These are phyloP conservation scores for Zygoascus tannicola DNA, from an alignment of 805 yeast species.

Conservation along the genomic window DNA sequence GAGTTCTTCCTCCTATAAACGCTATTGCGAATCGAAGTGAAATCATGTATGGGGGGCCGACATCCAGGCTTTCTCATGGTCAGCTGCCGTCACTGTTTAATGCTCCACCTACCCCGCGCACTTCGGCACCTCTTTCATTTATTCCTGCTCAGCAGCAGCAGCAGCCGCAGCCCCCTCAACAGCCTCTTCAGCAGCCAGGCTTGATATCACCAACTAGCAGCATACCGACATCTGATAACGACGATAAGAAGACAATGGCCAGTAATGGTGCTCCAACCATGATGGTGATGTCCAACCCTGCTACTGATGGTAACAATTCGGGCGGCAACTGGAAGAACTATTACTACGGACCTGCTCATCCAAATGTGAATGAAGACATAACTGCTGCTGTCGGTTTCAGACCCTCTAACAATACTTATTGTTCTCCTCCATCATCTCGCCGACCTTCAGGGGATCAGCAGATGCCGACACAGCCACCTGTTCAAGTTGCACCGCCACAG, in stretches of 20 bases:
- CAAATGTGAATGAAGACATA: not conserved
- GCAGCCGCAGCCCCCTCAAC: constrained; percentile 5
- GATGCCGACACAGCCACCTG: not conserved
- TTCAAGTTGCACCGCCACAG: not conserved
- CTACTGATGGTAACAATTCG: not conserved
- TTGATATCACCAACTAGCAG: constrained; percentile 1
- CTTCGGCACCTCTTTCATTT: not conserved
- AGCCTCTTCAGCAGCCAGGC: constrained; percentile 9
- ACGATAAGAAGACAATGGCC: not conserved
- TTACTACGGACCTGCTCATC: not conserved
- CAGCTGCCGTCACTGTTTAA: constrained; percentile 1
- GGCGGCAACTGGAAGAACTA: not conserved
- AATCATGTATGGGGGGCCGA: not conserved
- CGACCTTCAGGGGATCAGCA: constrained; percentile 7
- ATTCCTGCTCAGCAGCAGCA: not conserved
- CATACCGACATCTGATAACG: not conserved
- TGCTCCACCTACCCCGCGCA: constrained; percentile 1
- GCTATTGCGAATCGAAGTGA: constrained; percentile 1
- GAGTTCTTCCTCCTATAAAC: constrained; percentile 7
- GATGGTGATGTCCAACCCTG: not conserved
- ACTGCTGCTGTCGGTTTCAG: not conserved
- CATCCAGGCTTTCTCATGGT: not conserved
- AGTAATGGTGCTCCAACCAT: not conserved
- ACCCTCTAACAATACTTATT: constrained; percentile 5
- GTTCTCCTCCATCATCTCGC: constrained; percentile 10